phyloP scores from a whole-genome alignment of 2,329 filamentous ascomycete genomes.

The Claviceps sp. region DNA sequence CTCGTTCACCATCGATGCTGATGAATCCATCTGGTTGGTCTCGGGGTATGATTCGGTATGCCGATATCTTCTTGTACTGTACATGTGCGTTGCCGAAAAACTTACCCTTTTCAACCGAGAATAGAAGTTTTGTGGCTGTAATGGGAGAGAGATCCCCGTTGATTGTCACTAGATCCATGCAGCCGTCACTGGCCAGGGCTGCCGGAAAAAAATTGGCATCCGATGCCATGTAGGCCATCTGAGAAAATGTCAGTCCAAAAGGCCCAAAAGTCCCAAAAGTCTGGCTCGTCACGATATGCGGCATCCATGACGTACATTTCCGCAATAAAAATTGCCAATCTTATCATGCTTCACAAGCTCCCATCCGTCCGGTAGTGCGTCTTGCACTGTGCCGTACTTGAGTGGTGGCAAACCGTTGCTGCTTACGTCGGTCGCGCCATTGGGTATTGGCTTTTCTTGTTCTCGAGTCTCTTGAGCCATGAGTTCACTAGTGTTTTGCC shows the following conservation, averaged over 20 bases:
- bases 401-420: slow-evolving; percentile 54
- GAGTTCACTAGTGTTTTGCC: slow-evolving; percentile 27
- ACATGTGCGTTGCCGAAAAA: slow-evolving; percentile 74
- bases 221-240: slow-evolving; percentile 85
- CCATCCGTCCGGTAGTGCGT: slow-evolving; percentile 68
- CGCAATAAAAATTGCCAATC: slow-evolving; percentile 84
- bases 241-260: slow-evolving; percentile 6
- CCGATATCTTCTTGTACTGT: slow-evolving; percentile 72
- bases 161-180: slow-evolving; percentile 72
- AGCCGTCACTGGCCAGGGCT: slow-evolving; percentile 68
- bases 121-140: slow-evolving; percentile 55
- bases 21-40: slow-evolving; percentile 66
- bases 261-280: background rate
- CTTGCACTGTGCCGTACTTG: slow-evolving; percentile 66
- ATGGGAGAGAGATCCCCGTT: slow-evolving; percentile 58
- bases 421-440: slow-evolving; percentile 5
- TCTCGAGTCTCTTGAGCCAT: slow-evolving; percentile 3
- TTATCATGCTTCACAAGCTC: slow-evolving; percentile 58
- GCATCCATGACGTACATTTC: slow-evolving; percentile 49
- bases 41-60: slow-evolving; percentile 71
- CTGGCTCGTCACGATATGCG: too few species aligned
- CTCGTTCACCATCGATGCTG: slow-evolving; percentile 81
- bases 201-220: slow-evolving; percentile 81
- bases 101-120: slow-evolving; percentile 55
- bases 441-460: background rate